Percentiles rank a stretch among this genome's conserved stretches.
phyloP scores from a whole-genome alignment of 2,329 filamentous ascomycete genomes.

The Esteya vermicola region DNA sequence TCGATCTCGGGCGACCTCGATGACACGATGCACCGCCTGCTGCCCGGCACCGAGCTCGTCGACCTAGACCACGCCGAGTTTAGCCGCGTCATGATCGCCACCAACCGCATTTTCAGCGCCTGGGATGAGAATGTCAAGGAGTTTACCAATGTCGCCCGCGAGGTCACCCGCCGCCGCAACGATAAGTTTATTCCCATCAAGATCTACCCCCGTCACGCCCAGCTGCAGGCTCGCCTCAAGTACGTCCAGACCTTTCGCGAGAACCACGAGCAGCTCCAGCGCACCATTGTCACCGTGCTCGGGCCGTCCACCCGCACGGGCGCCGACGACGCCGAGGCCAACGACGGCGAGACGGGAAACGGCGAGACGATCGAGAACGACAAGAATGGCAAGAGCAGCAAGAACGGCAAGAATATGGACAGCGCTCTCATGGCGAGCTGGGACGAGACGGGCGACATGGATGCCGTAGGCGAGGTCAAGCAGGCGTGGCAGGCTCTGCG shows the following conservation, averaged over 20 bases:
- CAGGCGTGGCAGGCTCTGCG: slow-evolving; percentile 90
- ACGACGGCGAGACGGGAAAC: slow-evolving; percentile 21
- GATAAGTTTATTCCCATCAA: slow-evolving; percentile 99
- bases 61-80: slow-evolving; percentile 90
- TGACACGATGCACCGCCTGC: slow-evolving; percentile 66
- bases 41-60: slow-evolving; percentile 78
- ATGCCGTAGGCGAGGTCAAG: slow-evolving; percentile 90
- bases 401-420: slow-evolving; percentile 40
- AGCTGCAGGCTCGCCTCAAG: slow-evolving; percentile 78
- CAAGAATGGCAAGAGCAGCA: slow-evolving; percentile 55
- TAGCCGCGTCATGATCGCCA: slow-evolving; percentile 65
- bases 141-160: slow-evolving; percentile 93
- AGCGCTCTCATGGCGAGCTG: no score
- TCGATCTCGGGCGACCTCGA: slow-evolving; percentile 92
- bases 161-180: slow-evolving; percentile 82
- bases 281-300: slow-evolving; percentile 93
- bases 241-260: slow-evolving; percentile 92
- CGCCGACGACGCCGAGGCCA: slow-evolving; percentile 43
- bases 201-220: slow-evolving; percentile 72
- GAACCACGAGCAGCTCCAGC: slow-evolving; percentile 94
- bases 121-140: slow-evolving; percentile 98
- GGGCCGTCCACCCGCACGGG: slow-evolving; percentile 29
- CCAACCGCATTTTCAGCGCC: slow-evolving; percentile 72
- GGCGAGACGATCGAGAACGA: slow-evolving; percentile 27
- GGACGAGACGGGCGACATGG: slow-evolving; percentile 92